These are phyloP conservation scores for Boletus rex-veris DNA, from an alignment of 768 basidiomycete genomes.

Conservation along the genomic window DNA sequence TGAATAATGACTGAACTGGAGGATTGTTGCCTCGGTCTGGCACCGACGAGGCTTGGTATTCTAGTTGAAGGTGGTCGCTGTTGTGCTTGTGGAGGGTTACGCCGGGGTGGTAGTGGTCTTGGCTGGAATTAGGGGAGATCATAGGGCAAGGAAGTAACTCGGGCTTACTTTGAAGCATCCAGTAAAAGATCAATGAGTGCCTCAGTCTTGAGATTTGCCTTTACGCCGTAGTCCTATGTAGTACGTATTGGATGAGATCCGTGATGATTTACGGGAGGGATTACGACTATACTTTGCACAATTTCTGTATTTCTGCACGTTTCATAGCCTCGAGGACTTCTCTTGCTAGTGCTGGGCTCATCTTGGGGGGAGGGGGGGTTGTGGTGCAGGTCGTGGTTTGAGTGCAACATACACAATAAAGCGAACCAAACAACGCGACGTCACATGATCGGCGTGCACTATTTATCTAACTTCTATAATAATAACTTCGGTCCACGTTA, in stretches of 20 bases:
- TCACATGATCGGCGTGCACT: conserved; percentile 34
- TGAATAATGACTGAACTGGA: conserved; percentile 37
- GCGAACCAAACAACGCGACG: conserved; percentile 49
- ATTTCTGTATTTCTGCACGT: conserved; percentile 51
- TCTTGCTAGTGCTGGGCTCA: conserved; percentile 43
- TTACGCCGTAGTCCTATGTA: conserved; percentile 70
- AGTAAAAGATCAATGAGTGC: conserved; percentile 72
- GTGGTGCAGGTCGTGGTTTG: conserved; percentile 37
- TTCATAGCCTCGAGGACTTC: conserved; percentile 52
- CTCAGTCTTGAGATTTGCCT: conserved; percentile 79
- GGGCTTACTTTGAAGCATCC: conserved; percentile 43
- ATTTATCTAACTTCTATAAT: not conserved
- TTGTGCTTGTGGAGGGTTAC: conserved; percentile 15
- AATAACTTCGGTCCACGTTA: not conserved
- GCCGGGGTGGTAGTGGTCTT: conserved; percentile 28
- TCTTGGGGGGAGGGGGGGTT: conserved; percentile 7
- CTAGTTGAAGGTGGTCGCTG: conserved; percentile 34
- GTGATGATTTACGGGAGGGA: conserved; percentile 11
- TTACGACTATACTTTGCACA: conserved; percentile 50
- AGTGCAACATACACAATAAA: conserved; percentile 44
- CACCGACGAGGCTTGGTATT: conserved; percentile 27
- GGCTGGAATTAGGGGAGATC: conserved; percentile 30
- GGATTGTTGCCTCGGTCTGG: conserved; percentile 32
- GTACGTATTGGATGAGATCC: conserved; percentile 14
- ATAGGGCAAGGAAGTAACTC: conserved; percentile 34